A percentile compares a stretch with the other conserved stretches of the same genome.
Conservation (phyloP, 2,329 filamentous ascomycete genomes). For the Microsporum ferrugineum region DNA sequence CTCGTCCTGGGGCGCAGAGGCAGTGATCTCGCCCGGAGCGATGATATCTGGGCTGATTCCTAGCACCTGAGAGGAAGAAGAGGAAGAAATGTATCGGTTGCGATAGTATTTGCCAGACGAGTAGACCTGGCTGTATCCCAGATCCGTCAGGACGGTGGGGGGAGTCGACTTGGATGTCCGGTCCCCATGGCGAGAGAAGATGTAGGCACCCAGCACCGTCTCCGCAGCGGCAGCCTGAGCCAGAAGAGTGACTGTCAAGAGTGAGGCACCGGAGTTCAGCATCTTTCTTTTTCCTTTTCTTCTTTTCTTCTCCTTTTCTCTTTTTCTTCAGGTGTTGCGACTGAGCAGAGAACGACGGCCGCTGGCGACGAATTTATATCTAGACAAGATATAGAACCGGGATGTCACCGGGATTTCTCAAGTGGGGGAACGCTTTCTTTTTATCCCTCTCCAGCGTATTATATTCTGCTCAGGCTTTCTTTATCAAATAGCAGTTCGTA, state of each 20-base stretch:
- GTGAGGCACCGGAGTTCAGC: not conserved
- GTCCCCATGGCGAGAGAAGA: conserved; percentile 86
- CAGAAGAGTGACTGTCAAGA: conserved; percentile 15
- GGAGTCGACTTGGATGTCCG: conserved; percentile 65
- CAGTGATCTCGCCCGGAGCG: conserved; percentile 57
- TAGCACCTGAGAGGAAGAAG: conserved; percentile 49
- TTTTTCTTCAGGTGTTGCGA: no score
- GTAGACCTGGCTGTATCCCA: conserved; percentile 68
- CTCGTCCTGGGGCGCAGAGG: conserved; percentile 60
- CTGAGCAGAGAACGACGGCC: no score
- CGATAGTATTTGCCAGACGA: conserved; percentile 65
- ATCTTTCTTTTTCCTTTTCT: not conserved
- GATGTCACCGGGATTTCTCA: no score
- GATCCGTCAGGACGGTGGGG: conserved; percentile 61
- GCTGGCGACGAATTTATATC: no score
- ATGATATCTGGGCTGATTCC: conserved; percentile 57
- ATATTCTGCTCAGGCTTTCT: no score
- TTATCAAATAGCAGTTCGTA: no score
- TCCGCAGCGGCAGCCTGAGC: conserved; percentile 37
- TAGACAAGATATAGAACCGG: no score
- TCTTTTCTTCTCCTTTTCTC: not conserved
- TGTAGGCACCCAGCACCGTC: conserved; percentile 67
- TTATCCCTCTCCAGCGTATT: no score
- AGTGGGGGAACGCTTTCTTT: no score
- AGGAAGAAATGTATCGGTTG: conserved; percentile 56